A percentile compares a stretch with the other conserved stretches of the same genome.
These are phyloP conservation scores for Acacia concinna DNA, from an alignment of 331 rosid genomes.

Conservation along the genomic window DNA sequence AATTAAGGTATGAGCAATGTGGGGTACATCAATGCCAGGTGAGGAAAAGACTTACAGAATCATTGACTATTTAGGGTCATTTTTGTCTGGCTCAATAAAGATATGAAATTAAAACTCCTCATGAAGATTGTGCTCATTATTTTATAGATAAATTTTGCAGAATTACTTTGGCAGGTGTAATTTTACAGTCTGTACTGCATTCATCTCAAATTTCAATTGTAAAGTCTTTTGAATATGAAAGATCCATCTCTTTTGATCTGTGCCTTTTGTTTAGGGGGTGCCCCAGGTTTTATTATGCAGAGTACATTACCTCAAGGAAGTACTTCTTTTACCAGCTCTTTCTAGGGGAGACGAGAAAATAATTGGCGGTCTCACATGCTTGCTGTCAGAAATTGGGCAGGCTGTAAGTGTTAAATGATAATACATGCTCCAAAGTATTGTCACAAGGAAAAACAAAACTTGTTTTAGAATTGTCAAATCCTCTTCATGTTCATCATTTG, in stretches of 20 bases:
- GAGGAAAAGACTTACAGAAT: slow-evolving; percentile 10
- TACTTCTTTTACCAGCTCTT: slow-evolving; percentile 86
- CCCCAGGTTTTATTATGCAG: slow-evolving; percentile 86
- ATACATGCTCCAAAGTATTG: slow-evolving; percentile 23
- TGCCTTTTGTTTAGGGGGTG: slow-evolving; percentile 68
- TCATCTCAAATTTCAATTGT: not conserved
- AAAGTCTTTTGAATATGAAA: slow-evolving; percentile 4
- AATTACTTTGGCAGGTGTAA: slow-evolving; percentile 2
- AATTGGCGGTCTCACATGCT: slow-evolving; percentile 87
- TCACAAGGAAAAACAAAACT: not conserved
- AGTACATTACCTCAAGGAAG: slow-evolving; percentile 81
- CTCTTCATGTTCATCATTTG: slow-evolving; percentile 1
- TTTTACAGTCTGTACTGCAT: not conserved
- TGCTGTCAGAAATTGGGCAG: slow-evolving; percentile 96
- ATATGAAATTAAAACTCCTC: slow-evolving; percentile 15
- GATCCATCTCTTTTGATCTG: slow-evolving; percentile 35
- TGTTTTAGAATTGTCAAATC: slow-evolving; percentile 29
- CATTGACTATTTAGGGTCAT: slow-evolving; percentile 17
- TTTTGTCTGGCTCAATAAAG: slow-evolving; percentile 17
- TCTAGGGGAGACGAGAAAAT: slow-evolving; percentile 71
- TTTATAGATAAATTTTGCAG: slow-evolving; percentile 20
- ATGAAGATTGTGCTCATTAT: not conserved
- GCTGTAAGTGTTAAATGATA: slow-evolving; percentile 64
- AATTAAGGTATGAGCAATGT: not conserved
- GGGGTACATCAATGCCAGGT: not conserved